These are phyloP conservation scores for Podaxis pistillaris DNA, from an alignment of 768 basidiomycete species.

Conservation along the genomic window DNA sequence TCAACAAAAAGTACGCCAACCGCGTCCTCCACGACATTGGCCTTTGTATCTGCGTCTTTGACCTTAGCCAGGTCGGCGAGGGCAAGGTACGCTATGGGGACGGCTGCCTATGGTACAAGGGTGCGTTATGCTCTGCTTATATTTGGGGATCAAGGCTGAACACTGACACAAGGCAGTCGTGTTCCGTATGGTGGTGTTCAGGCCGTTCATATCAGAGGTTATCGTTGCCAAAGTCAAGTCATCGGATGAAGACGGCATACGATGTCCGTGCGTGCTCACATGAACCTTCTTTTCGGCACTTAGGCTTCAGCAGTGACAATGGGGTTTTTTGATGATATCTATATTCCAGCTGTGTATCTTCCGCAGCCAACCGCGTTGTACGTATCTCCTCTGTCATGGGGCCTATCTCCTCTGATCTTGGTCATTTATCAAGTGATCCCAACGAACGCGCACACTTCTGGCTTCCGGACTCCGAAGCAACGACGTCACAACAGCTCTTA, in stretches of 20 bases:
- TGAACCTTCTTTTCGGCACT: not conserved
- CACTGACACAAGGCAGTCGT: constrained; percentile 49
- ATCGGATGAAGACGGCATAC: constrained; percentile 81
- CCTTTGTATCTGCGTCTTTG: constrained; percentile 87
- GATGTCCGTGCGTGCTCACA: constrained; percentile 50
- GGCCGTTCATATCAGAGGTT: constrained; percentile 89
- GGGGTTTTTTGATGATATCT: constrained; percentile 94
- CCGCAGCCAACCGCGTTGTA: constrained; percentile 83
- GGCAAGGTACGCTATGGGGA: constrained; percentile 95
- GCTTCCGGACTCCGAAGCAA: constrained; percentile 61
- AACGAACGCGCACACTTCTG: constrained; percentile 85
- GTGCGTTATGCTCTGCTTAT: constrained; percentile 38
- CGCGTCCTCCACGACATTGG: constrained; percentile 88
- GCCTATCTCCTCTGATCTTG: not conserved
- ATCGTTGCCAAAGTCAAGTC: constrained; percentile 87
- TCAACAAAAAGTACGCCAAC: constrained; percentile 97
- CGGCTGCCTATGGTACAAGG: constrained; percentile 92
- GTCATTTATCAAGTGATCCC: constrained; percentile 52
- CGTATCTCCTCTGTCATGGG: constrained; percentile 24
- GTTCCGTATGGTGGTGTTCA: constrained; percentile 87
- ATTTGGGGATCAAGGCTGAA: not conserved
- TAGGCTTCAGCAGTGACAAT: constrained; percentile 58
- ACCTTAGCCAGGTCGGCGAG: constrained; percentile 82
- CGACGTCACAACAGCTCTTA: constrained; percentile 59
- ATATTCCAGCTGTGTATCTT: constrained; percentile 75